Base-by-base conservation (phyloP, 257 asterid genomes). In the Datura wrightii region DNA sequence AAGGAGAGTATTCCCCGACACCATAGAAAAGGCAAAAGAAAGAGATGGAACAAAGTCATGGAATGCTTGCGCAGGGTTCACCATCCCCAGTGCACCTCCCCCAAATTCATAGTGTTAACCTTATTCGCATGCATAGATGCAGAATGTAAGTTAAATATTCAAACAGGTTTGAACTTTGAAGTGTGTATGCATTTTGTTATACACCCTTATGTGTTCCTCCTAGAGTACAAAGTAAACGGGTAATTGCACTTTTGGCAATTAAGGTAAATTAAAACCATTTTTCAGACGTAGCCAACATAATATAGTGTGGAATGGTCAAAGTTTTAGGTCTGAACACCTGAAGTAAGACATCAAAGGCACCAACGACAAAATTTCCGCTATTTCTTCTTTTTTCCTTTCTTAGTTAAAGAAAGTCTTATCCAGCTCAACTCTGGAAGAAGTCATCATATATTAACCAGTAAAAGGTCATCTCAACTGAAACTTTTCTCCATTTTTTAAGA, bases 401-500 rank as follows among this genome's bases (percentile, higher is more conserved):
- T 71, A 71, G 37, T 42, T 71, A 42, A 52, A 7, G 44, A 34
- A 52, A 16, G 63, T 76, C 82, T 50, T 14, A 52, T 76, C 44
- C 82, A 76, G 82, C 48, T 31, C 46, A 52, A 34, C 63, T 31
- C 63, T 31, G 31, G 62, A 52, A 53, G 24, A 13, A 50, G 44
- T 76, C 62, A 48, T 13, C 44, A 24, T 66, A 67, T 39, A 15
- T 6, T 50, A 31, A 18, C 58, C 46, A 52, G 82, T 76, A 50
- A 76, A 76, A 50, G 62, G 24, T 7, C 42, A 76, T 52, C n/a
- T 34, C 82, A 76, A 34, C 82, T 76, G 82, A 76, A 76, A 31
- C 63, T 50, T 76, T 13, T 76, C 82, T 76, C 82, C 41, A 14
- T 78, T 14, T 78, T 74, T 78, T 31, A 34, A 52, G 46, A 52